Evolutionary conservation across 768 basidiomycete genomes (phyloP).

Genomic region (Pilatotrama ljubarskyi): DNA sequence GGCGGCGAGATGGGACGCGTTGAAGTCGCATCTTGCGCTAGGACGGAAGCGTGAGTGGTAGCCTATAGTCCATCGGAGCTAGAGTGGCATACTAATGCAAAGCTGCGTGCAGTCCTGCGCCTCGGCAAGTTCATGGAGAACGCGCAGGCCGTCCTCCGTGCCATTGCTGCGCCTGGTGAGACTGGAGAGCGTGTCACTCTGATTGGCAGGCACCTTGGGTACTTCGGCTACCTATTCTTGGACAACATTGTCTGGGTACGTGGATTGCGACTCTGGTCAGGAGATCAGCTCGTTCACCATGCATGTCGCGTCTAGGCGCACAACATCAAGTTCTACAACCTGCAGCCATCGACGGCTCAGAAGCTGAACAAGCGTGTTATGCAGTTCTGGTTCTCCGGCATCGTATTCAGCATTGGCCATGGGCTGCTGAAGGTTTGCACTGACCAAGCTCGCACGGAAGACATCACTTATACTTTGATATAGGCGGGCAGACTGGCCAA

Average conservation of each 20-base stretch:
- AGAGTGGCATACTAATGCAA: neutral
- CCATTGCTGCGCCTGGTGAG: conserved; percentile 54
- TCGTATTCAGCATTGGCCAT: conserved; percentile 75
- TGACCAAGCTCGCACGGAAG: neutral
- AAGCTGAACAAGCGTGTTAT: conserved; percentile 66
- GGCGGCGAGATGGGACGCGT: conserved; percentile 75
- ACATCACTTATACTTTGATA: neutral
- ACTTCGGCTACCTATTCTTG: conserved; percentile 83
- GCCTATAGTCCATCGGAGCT: neutral
- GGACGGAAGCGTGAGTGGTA: conserved; percentile 72
- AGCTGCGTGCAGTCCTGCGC: conserved; percentile 66
- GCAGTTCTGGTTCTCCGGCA: conserved; percentile 88
- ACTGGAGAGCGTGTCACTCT: conserved; percentile 73
- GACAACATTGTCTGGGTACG: conserved; percentile 88
- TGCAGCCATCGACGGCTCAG: conserved; percentile 60
- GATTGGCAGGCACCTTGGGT: conserved; percentile 81
- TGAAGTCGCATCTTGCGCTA: conserved; percentile 83
- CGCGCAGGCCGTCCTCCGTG: conserved; percentile 83
- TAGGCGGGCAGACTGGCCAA: conserved; percentile 63
- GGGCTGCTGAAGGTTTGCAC: conserved; percentile 61
- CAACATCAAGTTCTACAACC: conserved; percentile 59
- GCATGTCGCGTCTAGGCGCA: conserved; percentile 49
- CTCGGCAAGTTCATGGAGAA: conserved; percentile 94
- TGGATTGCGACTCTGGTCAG: neutral
- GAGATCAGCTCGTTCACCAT: neutral